A percentile compares a stretch with the other conserved stretches of the same genome.
Evolutionary conservation across 2,329 filamentous ascomycete genomes (phyloP).

Genomic region (Ophiostoma himal-ulmi): DNA sequence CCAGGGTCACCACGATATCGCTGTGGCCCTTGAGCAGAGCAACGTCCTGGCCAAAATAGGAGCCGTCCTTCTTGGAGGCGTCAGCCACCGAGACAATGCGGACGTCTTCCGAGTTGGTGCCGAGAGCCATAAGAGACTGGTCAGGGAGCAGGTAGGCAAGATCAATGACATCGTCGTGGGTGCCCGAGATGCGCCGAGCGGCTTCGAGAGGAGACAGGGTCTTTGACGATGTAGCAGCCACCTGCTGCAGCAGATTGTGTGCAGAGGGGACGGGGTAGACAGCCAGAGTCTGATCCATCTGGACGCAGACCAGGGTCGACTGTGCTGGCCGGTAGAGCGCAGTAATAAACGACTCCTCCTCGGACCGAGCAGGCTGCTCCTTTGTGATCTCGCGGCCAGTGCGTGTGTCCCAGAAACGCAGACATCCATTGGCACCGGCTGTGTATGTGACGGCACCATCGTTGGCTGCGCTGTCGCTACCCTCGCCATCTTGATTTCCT

Average conservation of each 20-base stretch:
- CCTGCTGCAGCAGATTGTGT: constrained; percentile 28
- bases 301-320: constrained; percentile 70
- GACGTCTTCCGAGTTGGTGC: constrained; percentile 92
- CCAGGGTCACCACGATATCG: constrained; percentile 91
- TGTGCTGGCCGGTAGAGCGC: constrained; percentile 61
- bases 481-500: constrained; percentile 36
- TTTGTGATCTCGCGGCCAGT: constrained; percentile 72
- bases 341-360: constrained; percentile 63
- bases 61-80: constrained; percentile 28
- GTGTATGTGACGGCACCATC: constrained; percentile 60
- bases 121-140: constrained; percentile 75
- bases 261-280: constrained; percentile 53
- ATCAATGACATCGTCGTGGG: constrained; percentile 96
- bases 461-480: not conserved
- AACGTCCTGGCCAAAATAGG: constrained; percentile 85
- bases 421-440: constrained; percentile 73
- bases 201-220: constrained; percentile 41
- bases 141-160: constrained; percentile 78
- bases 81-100: constrained; percentile 70
- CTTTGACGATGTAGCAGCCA: constrained; percentile 4
- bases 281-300: constrained; percentile 82
- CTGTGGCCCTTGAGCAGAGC: constrained; percentile 82
- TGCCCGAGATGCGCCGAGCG: constrained; percentile 80
- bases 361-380: constrained; percentile 58
- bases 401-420: constrained; percentile 78